Evolutionary conservation across 2,329 filamentous ascomycete genomes (phyloP), one percentile per base, ranked within the genome.

Genomic region (Neodidymelliopsis sp.): DNA sequence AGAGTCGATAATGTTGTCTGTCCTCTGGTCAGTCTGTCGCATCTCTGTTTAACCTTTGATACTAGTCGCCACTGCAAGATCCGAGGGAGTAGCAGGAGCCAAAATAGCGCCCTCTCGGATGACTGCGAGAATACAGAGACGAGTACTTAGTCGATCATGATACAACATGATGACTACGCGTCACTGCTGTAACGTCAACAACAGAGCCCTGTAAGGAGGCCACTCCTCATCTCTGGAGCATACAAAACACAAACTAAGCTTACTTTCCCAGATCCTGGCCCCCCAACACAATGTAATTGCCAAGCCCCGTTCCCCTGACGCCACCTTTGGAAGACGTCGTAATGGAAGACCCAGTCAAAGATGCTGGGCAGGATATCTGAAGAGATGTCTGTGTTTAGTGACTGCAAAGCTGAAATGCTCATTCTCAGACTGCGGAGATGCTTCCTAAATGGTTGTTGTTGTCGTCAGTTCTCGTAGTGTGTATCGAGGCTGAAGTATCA

Each of bases 261-360:
- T 35, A 54, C 52, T 49, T 63, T 63, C 15, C 60, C 60, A 27
- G 37, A 51, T 19, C 60, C 60, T 7, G 60, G 60, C 19, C 52
- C 50, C 9, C 60, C 60, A 48, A 52, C 29, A 27, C 56, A 60
- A 33, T 63, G 57, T 10, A 63, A 37, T 25, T 59, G 52, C 60
- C 60, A 63, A 3, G 24, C 35, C 7, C 33, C 29, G 12, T 25
- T 24, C 6, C n/a, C 39, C 19, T 35, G 28, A 16, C 20, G 20
- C 59, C 59, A 62, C 10, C 33, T 34, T 13, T 28, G 11, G 25
- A 59, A 62, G 6, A 30, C 45, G 2, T 48, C 30, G 13, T 30
- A 11, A 4, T 23, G 30, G 31, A 62, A 58, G 15, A 65, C 53
- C 49, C 49, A 58, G 11, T 51, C 49, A 22, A 56, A 59, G 4